Evolutionary conservation across 805 yeast species (phyloP), one percentile per base, ranked within the genome.

Genomic region (Suhomyces tanzawaensis): DNA sequence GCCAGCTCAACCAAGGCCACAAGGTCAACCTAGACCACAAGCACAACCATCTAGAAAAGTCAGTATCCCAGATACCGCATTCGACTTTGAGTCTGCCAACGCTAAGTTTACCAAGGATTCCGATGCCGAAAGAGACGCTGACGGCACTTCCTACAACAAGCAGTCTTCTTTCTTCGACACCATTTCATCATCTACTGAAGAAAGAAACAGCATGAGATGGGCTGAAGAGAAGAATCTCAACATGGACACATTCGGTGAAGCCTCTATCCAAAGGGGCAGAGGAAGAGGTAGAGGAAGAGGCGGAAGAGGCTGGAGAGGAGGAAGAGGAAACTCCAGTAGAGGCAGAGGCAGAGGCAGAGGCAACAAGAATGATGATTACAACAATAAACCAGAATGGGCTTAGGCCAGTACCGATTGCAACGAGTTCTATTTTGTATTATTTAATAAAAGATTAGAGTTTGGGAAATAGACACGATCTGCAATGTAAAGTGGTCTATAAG

Each of bases 141-240:
- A 59, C 19, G 48, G 42, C 25, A 38, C 55, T 7, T 55, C 52
- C 19, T 93, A 93, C 67, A 77, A 89, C 66, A 88, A 82, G 60
- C 75, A 76, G 53, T 77, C 88, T 11, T 89, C 97, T 1, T 91
- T 93, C 61, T 91, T 91, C 55, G 98, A 93, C 62, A 78, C 76
- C 44, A 77, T 91, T 40, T 84, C 95, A 8, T 77, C 88, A 8
- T 81, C 88, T 3, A 71, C 81, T 26, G 66, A 57, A 32, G 76
- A 73, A 37, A 72, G 72, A 34, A 54, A 62, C 18, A 32, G 55
- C 24, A 68, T 79, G 77, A 74, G 80, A 53, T 82, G 95, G 81
- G 66, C 74, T 32, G 85, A 82, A 48, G 95, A 87, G 53, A 81
- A 82, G 44, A 64, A 64, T 32, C 72, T 85, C 54, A 88, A 88